Percentiles rank a stretch among this genome's conserved stretches.
Conservation (phyloP, 768 basidiomycete genomes). For the Pleurotus tuber-regium region DNA sequence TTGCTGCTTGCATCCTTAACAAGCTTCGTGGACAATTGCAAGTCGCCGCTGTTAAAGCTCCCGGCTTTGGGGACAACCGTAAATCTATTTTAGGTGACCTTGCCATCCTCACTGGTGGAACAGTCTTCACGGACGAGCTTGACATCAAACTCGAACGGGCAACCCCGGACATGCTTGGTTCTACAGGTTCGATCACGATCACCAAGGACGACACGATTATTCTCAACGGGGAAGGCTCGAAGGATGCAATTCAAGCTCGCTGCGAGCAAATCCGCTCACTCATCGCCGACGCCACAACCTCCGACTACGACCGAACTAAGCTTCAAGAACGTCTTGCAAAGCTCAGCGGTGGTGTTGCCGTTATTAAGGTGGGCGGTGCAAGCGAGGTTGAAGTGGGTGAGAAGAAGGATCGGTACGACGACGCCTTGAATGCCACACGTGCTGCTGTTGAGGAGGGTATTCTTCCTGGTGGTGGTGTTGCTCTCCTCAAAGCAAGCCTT, state of each 20-base stretch:
- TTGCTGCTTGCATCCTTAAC: slow-evolving; percentile 98
- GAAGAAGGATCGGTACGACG: slow-evolving; percentile 99
- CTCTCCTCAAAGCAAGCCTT: slow-evolving; percentile 82
- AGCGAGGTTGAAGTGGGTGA: slow-evolving; percentile 96
- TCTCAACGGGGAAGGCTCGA: slow-evolving; percentile 90
- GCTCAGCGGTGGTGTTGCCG: slow-evolving; percentile 93
- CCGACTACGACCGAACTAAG: slow-evolving; percentile 92
- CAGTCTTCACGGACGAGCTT: slow-evolving; percentile 94
- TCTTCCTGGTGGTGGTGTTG: slow-evolving; percentile 94
- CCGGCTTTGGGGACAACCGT: slow-evolving; percentile 98
- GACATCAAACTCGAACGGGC: slow-evolving; percentile 97
- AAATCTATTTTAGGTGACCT: slow-evolving; percentile 97
- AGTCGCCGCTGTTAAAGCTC: slow-evolving; percentile 94
- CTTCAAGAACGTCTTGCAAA: slow-evolving; percentile 97
- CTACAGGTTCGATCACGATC: slow-evolving; percentile 87
- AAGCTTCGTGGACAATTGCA: slow-evolving; percentile 97
- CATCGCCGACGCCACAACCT: slow-evolving; percentile 78
- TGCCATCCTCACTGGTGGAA: slow-evolving; percentile 95
- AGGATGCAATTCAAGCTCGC: slow-evolving; percentile 85
- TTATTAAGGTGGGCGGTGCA: slow-evolving; percentile 95
- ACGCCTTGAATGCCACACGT: slow-evolving; percentile 96
- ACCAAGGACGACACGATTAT: slow-evolving; percentile 98
- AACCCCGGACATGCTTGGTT: slow-evolving; percentile 84
- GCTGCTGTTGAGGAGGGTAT: slow-evolving; percentile 99
- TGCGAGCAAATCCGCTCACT: slow-evolving; percentile 94